Evolutionary conservation across 768 basidiomycete genomes (phyloP), one percentile per base, ranked within the genome.

Genomic region (Naematelia aurantialba): DNA sequence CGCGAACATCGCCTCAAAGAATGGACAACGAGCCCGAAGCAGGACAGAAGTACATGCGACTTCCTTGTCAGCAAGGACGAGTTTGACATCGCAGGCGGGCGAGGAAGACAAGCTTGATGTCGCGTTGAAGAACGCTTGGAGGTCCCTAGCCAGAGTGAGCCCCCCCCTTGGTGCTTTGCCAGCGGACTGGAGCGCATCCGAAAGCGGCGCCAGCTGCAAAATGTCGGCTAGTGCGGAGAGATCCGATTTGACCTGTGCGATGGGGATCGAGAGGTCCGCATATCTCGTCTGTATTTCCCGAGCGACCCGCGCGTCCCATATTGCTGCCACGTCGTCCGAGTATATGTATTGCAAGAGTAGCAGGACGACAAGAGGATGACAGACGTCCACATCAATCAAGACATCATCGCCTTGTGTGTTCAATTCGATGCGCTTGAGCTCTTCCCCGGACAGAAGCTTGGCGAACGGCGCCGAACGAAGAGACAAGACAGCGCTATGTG

Each of bases 311-410:
- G 81, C 80, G 72, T 98, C 92, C 89, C 91, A 93, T 13, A 92
- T 75, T 0, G 89, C 85, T 11, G 89, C 79, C 1, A 93, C 76
- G 42, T 85, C 83, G 73, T 99, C 94, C 1, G 88, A 83, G 76
- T 97, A 97, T n/a, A 97, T 76, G 69, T 91, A 97, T 22, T 85
- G 82, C 19, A 96, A 74, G 19, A 97, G 79, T 21, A 94, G 81
- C 14, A 96, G 82, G 14, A 87, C 76, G 0, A 89, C 79, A 5
- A 93, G 78, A 0, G 87, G 81, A 46, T 85, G 83, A 60, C 83
- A 84, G 1, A 84, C 84, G 0, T 79, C 69, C 45, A 94, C 67
- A 17, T 72, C 71, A 47, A 77, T 42, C 5, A 54, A 52, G 26
- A 59, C 59, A 8, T 39, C 44, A 30, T 52, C 52, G 22, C 29